Evolutionary conservation across 1,139 yeast genomes (phyloP), one percentile per base, ranked within the genome.

Genomic region (Scheffersomyces titani): DNA sequence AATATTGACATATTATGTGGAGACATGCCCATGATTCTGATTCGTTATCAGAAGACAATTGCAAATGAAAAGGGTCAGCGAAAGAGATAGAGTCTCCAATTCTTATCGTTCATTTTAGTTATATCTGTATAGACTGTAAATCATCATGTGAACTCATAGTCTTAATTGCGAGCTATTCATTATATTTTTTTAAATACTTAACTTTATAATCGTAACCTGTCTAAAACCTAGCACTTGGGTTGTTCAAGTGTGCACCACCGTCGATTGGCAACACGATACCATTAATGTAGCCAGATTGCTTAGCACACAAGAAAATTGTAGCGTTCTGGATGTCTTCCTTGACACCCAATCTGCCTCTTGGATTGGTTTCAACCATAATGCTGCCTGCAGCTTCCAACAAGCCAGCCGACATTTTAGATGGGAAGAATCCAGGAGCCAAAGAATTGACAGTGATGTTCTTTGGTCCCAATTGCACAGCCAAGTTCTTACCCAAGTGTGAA

Each of bases 371-470:
- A 53, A 70, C 67, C 74, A 83, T 77, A 3, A 75, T 67, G 2
- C 81, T 83, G 20, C 92, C 93, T 45, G 81, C 77, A 52, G 73
- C 75, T 50, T 78, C 81, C 56, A 89, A 73, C 55, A 89, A 66
- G 0, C 92, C 94, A 58, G 83, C 79, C 51, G 92, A 82, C 94
- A 89, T 89, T 71, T 87, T 88, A 44, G 90, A 80, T 22, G 91
- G 91, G 82, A 89, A 87, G 70, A 87, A 89, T 0, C 96, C 96
- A 0, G 94, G 94, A 13, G 92, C 92, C 63, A 89, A 72, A 7
- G 86, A 77, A 71, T 88, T 88, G 62, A 87, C 90, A 52, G 85
- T 86, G 65, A 88, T 82, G 70, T 87, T 83, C 55, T 81, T 73
- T n/a, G 88, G 88, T 1, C 90, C 92, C 65, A 88, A 78, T 64